Evolutionary conservation across 2,329 filamentous ascomycete species (phyloP).

Genomic region (Calonectria fujianensis): DNA sequence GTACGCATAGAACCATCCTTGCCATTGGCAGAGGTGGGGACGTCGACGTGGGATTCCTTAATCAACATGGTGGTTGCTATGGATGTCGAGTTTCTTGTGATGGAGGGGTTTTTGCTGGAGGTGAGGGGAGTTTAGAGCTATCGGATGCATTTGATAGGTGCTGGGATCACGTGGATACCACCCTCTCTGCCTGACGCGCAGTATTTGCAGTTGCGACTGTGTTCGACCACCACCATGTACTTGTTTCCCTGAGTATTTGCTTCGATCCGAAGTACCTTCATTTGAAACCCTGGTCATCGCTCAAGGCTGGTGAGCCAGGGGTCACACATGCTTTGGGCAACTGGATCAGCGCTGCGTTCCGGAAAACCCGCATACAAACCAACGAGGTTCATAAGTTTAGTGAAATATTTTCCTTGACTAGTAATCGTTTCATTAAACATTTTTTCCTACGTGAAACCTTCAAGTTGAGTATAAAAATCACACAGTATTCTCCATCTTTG

Average conservation of each 20-base stretch:
- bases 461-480: too few species aligned
- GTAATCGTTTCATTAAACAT: neutral
- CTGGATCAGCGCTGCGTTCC: neutral
- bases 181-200: neutral
- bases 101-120: slow-evolving; percentile 15
- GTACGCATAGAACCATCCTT: slow-evolving; percentile 74
- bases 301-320: neutral
- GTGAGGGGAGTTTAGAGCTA: slow-evolving; percentile 11
- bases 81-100: neutral
- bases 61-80: slow-evolving; percentile 67
- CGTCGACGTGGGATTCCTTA: slow-evolving; percentile 72
- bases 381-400: neutral
- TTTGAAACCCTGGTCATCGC: neutral
- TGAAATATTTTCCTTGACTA: neutral
- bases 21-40: slow-evolving; percentile 70
- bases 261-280: neutral
- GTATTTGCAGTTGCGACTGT: neutral
- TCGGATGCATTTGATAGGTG: slow-evolving; percentile 10
- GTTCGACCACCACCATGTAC: neutral
- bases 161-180: slow-evolving; percentile 9
- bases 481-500: neutral
- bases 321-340: neutral
- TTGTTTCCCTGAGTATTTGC: neutral
- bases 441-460: neutral
- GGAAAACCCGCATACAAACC: neutral